Evolutionary conservation across 208 protist species (phyloP), one percentile per base, ranked within the genome.

Genomic region (Trypanosoma melophagium): DNA sequence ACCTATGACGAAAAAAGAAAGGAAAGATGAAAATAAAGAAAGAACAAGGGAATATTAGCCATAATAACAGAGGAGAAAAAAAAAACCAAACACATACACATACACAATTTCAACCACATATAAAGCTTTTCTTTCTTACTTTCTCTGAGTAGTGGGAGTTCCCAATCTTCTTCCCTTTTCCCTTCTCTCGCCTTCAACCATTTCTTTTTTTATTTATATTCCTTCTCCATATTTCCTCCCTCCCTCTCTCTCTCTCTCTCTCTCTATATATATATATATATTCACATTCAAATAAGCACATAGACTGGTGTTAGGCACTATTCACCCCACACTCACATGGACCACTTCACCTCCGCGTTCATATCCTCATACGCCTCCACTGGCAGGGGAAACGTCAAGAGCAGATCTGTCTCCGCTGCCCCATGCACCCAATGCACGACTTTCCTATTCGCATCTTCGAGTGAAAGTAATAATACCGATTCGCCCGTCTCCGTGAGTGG

Each of bases 311-410:
- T 28, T 45, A 17, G 4, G 13, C 25, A 17, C 19, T 41, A 12
- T n/a, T 41, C 35, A 44, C 41, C 12, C 8, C 8, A 13, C 24
- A 4, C 44, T 25, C 28, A 22, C 8, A 65, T 50, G 16, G 62
- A 40, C 75, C 74, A 81, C 40, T 57, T 60, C 24, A 82, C 66
- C 14, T 57, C 25, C 31, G 73, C 78, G 12, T 52, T 51, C 58
- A 85, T 56, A 21, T 81, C 66, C 61, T 88, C 83, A 52, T 85
- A 85, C 21, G 14, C 52, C 38, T 58, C 51, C 17, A 38, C 57
- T 22, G 67, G 67, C 10, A 73, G 58, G 5, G 69, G 69, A 56
- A 68, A 74, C 1, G 69, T 60, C 9, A 68, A 1, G 19, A 74
- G 41, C 12, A 74, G 51, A 35, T 74, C 69, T 7, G 14, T 50